These are phyloP conservation scores for Peronospora tabacina DNA, from an alignment of 352 stramenopile genomes.

Conservation along the genomic window DNA sequence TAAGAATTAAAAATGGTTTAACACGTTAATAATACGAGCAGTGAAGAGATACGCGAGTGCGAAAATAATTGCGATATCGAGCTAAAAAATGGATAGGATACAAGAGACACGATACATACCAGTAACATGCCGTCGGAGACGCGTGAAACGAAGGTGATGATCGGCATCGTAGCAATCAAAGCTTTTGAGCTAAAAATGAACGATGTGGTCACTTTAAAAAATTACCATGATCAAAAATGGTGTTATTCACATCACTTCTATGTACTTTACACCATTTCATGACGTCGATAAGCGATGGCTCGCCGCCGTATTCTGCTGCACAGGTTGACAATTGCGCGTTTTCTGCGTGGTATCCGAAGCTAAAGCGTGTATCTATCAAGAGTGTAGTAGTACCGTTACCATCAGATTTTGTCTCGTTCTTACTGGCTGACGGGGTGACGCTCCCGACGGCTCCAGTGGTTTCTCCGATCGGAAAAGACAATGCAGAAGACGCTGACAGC, in stretches of 20 bases:
- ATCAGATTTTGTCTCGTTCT: slow-evolving; percentile 42
- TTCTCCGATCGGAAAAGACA: slow-evolving; percentile 16
- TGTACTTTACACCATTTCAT: background rate
- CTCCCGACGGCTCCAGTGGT: slow-evolving; percentile 28
- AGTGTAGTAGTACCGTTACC: slow-evolving; percentile 47
- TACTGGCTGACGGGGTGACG: slow-evolving; percentile 64
- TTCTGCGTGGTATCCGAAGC: slow-evolving; percentile 52
- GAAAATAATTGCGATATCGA: background rate
- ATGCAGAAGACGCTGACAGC: slow-evolving; percentile 20
- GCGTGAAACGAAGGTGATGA: slow-evolving; percentile 91
- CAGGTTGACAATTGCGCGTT: slow-evolving; percentile 83
- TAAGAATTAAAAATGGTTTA: background rate
- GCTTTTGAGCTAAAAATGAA: too few relatives aligned
- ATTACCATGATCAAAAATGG: background rate
- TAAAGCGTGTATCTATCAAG: slow-evolving; percentile 60
- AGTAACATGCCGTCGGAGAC: slow-evolving; percentile 92
- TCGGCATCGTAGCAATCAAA: slow-evolving; percentile 61
- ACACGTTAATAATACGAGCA: background rate
- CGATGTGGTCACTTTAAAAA: slow-evolving; percentile 1
- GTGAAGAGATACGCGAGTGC: background rate
- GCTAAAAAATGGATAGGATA: background rate
- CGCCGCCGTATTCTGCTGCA: slow-evolving; percentile 43
- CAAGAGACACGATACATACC: slow-evolving; percentile 25
- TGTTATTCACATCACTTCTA: background rate
- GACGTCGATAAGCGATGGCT: slow-evolving; percentile 4